phyloP scores from a whole-genome alignment of 2,329 filamentous ascomycete species.

The Hymenotorrendiella dingleyae region DNA sequence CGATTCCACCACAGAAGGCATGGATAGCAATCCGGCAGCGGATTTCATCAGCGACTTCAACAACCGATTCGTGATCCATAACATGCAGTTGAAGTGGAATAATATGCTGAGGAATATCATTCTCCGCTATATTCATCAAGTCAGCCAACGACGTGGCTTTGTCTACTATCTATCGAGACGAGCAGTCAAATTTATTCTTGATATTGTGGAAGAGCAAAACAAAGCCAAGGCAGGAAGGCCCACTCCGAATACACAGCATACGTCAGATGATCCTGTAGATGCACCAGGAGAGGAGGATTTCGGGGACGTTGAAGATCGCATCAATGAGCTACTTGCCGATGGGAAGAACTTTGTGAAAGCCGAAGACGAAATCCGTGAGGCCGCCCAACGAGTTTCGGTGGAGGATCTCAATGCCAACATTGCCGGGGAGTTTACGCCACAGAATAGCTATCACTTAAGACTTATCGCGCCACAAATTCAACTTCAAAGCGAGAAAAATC shows the following conservation, averaged over 20 bases:
- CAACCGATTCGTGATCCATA: conserved; percentile 97
- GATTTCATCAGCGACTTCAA: conserved; percentile 94
- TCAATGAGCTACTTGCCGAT: conserved; percentile 79
- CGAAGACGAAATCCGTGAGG: conserved; percentile 43
- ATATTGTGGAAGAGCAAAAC: conserved; percentile 91
- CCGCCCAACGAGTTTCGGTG: conserved; percentile 37
- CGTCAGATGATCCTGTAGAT: conserved; percentile 22
- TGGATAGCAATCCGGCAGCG: conserved; percentile 63
- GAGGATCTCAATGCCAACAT: conserved; percentile 69
- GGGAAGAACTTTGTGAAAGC: conserved; percentile 75
- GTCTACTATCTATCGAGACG: conserved; percentile 95
- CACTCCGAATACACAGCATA: conserved; percentile 29
- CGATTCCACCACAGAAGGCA: conserved; percentile 42
- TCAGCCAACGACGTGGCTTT: conserved; percentile 90
- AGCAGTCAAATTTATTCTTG: conserved; percentile 95
- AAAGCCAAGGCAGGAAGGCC: conserved; percentile 41
- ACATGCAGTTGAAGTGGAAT: conserved; percentile 97
- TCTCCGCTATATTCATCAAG: conserved; percentile 93
- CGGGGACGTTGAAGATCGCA: conserved; percentile 70
- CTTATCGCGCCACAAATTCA: conserved; percentile 97
- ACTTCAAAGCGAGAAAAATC: conserved; percentile 96
- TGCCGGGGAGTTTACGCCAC: conserved; percentile 78
- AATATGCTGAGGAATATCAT: conserved; percentile 94
- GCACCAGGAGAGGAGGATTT: conserved; percentile 16
- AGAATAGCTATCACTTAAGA: conserved; percentile 90